Percentiles rank a stretch among this genome's conserved stretches.
phyloP scores from a whole-genome alignment of 2,329 filamentous ascomycete species.

The Ophiostoma sp. region DNA sequence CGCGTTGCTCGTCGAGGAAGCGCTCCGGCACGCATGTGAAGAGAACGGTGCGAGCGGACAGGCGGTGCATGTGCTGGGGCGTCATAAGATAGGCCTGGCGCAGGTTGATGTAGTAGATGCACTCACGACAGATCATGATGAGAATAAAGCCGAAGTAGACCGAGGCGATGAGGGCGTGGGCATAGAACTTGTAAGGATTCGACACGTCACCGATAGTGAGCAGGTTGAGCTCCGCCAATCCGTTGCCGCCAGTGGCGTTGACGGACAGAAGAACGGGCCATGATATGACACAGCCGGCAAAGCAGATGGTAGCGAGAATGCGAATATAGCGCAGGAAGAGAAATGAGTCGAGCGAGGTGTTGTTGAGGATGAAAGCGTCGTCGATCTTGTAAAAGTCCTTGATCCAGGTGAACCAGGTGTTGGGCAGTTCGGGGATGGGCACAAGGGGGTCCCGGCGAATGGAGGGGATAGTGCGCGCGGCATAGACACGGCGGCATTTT shows the following conservation, averaged over 20 bases:
- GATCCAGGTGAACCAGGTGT: conserved; percentile 59
- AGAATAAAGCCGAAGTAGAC: conserved; percentile 83
- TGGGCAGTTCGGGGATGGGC: conserved; percentile 51
- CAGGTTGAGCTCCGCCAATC: conserved; percentile 59
- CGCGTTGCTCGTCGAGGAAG: conserved; percentile 67
- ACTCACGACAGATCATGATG: conserved; percentile 83
- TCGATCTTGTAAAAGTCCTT: conserved; percentile 55
- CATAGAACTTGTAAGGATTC: conserved; percentile 65
- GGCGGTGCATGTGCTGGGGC: conserved; percentile 72
- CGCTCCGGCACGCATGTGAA: conserved; percentile 78
- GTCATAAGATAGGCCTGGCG: conserved; percentile 91
- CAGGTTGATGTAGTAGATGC: conserved; percentile 88
- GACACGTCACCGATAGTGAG: conserved; percentile 51
- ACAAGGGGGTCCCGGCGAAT: conserved; percentile 45
- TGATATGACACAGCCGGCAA: conserved; percentile 74
- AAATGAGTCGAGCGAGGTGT: conserved; percentile 84
- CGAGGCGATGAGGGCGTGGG: conserved; percentile 75
- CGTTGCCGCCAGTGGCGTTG: conserved; percentile 72
- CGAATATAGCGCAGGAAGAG: conserved; percentile 82
- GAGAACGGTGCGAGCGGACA: conserved; percentile 89
- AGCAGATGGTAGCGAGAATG: conserved; percentile 67
- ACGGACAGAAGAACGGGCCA: conserved; percentile 82
- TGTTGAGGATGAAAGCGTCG: conserved; percentile 76
- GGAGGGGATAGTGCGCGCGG: conserved; percentile 48
- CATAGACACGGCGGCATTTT: conserved; percentile 49